A percentile compares a stretch with the other conserved stretches of the same genome.
These are phyloP conservation scores for Thuja plicata DNA, from an alignment of 83 land plant species.

Conservation along the genomic window DNA sequence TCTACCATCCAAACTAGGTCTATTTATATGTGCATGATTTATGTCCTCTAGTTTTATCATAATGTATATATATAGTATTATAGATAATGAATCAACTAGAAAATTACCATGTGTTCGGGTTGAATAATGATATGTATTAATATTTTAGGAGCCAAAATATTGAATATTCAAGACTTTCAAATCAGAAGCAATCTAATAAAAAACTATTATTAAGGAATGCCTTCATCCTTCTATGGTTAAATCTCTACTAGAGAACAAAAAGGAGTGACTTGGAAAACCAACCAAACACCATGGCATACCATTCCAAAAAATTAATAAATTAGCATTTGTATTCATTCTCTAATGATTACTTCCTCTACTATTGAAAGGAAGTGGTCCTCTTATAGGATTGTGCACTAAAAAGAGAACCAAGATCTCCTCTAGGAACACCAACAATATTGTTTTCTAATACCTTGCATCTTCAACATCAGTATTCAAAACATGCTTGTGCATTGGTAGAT, in stretches of 20 bases:
- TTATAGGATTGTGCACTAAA: not conserved
- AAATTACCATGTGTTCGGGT: no score
- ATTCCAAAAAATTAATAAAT: not conserved
- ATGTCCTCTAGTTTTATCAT: no score
- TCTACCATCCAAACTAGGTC: no score
- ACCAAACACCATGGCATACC: not conserved
- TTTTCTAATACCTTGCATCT: not conserved
- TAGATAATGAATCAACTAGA: no score
- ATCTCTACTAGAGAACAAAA: not conserved
- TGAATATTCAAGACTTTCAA: no score
- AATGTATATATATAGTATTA: no score
- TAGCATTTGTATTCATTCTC: not conserved
- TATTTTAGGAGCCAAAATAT: no score
- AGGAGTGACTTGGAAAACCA: not conserved
- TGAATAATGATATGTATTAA: no score
- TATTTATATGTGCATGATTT: no score
- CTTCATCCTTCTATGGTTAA: not conserved
- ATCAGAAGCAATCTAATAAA: no score
- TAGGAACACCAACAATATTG: no score
- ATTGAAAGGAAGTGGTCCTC: not conserved
- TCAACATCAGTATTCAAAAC: not conserved
- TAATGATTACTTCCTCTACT: no score
- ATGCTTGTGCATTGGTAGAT: not conserved
- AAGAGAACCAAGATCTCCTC: not conserved
- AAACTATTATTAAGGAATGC: not conserved